Conservation (phyloP, 176 grass and related monocot species). For the Microstegium vimineum region DNA sequence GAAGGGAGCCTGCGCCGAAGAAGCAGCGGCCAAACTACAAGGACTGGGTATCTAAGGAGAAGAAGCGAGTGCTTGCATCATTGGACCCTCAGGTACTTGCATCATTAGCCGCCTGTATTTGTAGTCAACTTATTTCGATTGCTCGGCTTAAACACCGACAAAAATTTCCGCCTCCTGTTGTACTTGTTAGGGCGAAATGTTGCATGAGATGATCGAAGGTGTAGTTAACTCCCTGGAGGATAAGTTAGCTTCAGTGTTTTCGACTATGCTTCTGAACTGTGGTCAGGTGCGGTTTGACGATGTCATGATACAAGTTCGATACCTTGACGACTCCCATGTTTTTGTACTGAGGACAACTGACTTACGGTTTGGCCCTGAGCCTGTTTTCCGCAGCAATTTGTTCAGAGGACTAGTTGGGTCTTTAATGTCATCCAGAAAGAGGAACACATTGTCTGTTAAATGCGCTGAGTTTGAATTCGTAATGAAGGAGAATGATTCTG, state of each 20-base stretch:
- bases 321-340: slow-evolving; percentile 46
- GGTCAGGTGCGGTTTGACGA: slow-evolving; percentile 45
- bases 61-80: slow-evolving; percentile 50
- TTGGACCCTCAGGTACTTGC: slow-evolving; percentile 56
- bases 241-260: slow-evolving; percentile 34
- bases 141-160: not conserved
- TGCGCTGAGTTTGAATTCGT: slow-evolving; percentile 50
- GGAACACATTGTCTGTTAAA: slow-evolving; percentile 49
- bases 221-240: slow-evolving; percentile 50
- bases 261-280: slow-evolving; percentile 47
- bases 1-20: slow-evolving; percentile 43
- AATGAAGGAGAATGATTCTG: slow-evolving; percentile 55
- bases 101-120: not conserved
- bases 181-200: slow-evolving; percentile 54
- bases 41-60: slow-evolving; percentile 43
- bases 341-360: slow-evolving; percentile 35
- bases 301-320: slow-evolving; percentile 37
- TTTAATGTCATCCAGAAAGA: slow-evolving; percentile 41
- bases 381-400: slow-evolving; percentile 48
- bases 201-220: slow-evolving; percentile 65
- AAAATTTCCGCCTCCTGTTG: not conserved
- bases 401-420: slow-evolving; percentile 61
- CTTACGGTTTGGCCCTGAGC: slow-evolving; percentile 50
- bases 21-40: slow-evolving; percentile 35
- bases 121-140: not conserved